Conservation (phyloP, 768 basidiomycete genomes). For the Termitomyces sp. region DNA sequence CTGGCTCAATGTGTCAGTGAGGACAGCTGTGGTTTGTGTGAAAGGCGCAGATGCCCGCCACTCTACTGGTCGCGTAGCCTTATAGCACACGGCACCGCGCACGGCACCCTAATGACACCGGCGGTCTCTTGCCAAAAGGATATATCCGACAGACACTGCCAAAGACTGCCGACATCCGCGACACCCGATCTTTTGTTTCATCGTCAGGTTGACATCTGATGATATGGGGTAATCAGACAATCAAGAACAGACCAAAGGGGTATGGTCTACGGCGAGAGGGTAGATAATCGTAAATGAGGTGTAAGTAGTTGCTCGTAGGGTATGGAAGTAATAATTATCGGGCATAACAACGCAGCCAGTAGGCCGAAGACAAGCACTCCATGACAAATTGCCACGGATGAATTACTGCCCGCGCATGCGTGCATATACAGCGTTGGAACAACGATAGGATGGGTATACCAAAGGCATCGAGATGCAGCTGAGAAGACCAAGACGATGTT, state of each 20-base stretch:
- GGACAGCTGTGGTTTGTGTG: constrained; percentile 14
- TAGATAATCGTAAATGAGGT: constrained; percentile 10
- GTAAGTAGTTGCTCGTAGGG: constrained; percentile 15
- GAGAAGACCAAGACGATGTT: constrained; percentile 1
- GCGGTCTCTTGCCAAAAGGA: constrained; percentile 5
- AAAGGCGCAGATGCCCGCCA: constrained; percentile 14
- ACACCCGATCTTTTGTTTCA: constrained; percentile 11
- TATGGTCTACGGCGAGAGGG: constrained; percentile 1
- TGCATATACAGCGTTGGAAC: constrained; percentile 5
- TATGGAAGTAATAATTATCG: constrained; percentile 12
- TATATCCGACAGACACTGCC: constrained; percentile 7
- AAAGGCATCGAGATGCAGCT: constrained; percentile 9
- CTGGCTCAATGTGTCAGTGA: constrained; percentile 21
- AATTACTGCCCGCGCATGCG: constrained; percentile 1
- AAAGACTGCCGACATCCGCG: constrained; percentile 9
- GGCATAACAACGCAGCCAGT: neutral
- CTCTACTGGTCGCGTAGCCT: constrained; percentile 9
- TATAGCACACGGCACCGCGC: no score
- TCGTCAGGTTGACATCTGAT: neutral
- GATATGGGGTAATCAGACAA: neutral
- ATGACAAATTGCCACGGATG: constrained; percentile 4
- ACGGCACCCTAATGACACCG: constrained; percentile 7
- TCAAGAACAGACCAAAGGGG: neutral
- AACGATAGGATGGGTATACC: constrained; percentile 18
- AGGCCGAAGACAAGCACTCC: neutral